Conservation (phyloP, 805 yeast genomes). For the Suhomyces pyralidae region DNA sequence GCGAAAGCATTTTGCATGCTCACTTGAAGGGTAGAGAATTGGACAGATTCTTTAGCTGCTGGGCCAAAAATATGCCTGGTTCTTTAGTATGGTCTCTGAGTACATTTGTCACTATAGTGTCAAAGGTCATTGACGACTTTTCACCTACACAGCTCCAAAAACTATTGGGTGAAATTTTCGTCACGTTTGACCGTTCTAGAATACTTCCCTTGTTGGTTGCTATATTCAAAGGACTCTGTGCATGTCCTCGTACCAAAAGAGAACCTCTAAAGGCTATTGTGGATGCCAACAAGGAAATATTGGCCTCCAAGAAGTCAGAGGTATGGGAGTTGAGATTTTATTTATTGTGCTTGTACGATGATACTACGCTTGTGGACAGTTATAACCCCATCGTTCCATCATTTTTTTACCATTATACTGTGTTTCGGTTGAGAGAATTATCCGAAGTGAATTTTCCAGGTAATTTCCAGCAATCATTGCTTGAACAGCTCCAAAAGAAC, state of each 20-base stretch:
- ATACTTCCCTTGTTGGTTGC: conserved; percentile 14
- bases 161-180: conserved; percentile 6
- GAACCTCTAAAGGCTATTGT: conserved; percentile 9
- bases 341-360: conserved; percentile 38
- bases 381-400: neutral
- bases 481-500: conserved; percentile 9
- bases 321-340: conserved; percentile 49
- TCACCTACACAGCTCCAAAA: conserved; percentile 45
- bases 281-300: neutral
- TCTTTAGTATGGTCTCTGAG: neutral
- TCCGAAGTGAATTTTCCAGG: conserved; percentile 11
- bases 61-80: neutral
- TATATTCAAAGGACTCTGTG: conserved; percentile 41
- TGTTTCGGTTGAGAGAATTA: conserved; percentile 52
- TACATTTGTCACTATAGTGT: conserved; percentile 24
- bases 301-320: conserved; percentile 9
- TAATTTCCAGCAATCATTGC: conserved; percentile 11
- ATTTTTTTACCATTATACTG: conserved; percentile 29
- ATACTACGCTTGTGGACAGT: neutral
- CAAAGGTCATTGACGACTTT: conserved; percentile 41
- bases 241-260: conserved; percentile 21
- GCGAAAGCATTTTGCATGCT: conserved; percentile 41
- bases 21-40: conserved; percentile 59
- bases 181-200: conserved; percentile 1
- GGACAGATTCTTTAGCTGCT: conserved; percentile 39